Conservation (phyloP, 2,329 filamentous ascomycete species). For the Penicillium sp. region DNA sequence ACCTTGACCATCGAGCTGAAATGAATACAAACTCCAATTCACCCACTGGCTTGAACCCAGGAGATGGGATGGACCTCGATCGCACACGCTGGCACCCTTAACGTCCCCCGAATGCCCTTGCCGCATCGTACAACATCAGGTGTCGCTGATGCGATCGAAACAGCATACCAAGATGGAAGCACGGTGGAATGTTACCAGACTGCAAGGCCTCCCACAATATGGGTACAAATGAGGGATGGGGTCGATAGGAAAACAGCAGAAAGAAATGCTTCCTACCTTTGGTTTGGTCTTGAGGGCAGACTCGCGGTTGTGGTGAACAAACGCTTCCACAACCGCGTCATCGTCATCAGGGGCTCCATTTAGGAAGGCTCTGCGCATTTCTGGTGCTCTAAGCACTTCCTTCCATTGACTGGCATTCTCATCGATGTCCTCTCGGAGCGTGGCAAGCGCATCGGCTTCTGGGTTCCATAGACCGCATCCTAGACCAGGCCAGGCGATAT, state of each 20-base stretch:
- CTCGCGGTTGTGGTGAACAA: conserved; percentile 66
- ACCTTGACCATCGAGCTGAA: no score
- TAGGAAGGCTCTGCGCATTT: conserved; percentile 65
- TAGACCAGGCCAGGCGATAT: conserved; percentile 30
- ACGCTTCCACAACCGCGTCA: conserved; percentile 64
- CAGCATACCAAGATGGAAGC: no score
- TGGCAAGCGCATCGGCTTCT: conserved; percentile 62
- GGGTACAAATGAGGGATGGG: no score
- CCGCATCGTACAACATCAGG: no score
- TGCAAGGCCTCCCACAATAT: no score
- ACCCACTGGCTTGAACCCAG: no score
- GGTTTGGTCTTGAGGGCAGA: conserved; percentile 81
- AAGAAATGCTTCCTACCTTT: conserved; percentile 58
- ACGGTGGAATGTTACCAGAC: no score
- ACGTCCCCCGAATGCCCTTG: no score
- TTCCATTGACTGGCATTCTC: conserved; percentile 68
- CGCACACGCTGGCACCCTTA: no score
- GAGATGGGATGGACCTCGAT: no score
- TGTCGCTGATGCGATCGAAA: no score
- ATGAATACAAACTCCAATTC: no score
- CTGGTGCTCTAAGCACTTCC: conserved; percentile 59
- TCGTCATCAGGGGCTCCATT: conserved; percentile 54
- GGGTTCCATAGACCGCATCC: conserved; percentile 81
- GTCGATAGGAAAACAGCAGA: background rate
- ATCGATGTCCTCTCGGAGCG: conserved; percentile 72